Evolutionary conservation across 306 rosid genomes (phyloP), one percentile per base, ranked within the genome.

Genomic region (Quercus glauca): DNA sequence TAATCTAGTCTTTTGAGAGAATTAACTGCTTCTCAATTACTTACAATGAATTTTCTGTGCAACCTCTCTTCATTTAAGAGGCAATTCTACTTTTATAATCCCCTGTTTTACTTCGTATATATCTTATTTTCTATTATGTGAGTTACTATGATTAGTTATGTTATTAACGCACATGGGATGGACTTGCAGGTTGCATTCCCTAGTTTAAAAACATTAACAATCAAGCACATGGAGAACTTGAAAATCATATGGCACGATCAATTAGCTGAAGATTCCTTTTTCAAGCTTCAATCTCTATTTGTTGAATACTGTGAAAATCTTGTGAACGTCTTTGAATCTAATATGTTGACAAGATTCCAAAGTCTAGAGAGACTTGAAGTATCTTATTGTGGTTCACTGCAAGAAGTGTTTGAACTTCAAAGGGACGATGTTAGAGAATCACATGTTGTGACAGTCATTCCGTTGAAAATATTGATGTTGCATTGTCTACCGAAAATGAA

Each of bases 401-500:
- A 73, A 51, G 64, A 6, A 2, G 28, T 73, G 4, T 55, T 55
- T 55, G 53, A 31, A 55, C 33, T 56, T 3, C 10, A 17, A 31
- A 25, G 23, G 6, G 55, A 11, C 12, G 2, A 55, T 56, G 53
- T 29, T 33, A 33, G 2, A 55, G 14, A 29, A 55, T 6, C 57
- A 23, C 3, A 1, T 33, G 0, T 0, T 31, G 6, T 33, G 37
- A 33, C 1, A 33, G 0, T 6, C 6, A 33, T 33, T 69, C 37
- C 31, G 1, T 41, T 83, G 10, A 74, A 31, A 71, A 69, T 43
- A 5, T 19, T 83, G 58, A 79, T 71, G 21, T 51, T 83, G 9
- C 31, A n/a, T 45, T 5, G 45, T 26, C 56, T 83, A 29, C 80
- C 86, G 3, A 79, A 78, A 21, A 52, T 83, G n/a, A 78, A 83